A percentile compares a stretch with the other conserved stretches of the same genome.
phyloP scores from a whole-genome alignment of 2,329 filamentous ascomycete species.

The Claviceps sp. region DNA sequence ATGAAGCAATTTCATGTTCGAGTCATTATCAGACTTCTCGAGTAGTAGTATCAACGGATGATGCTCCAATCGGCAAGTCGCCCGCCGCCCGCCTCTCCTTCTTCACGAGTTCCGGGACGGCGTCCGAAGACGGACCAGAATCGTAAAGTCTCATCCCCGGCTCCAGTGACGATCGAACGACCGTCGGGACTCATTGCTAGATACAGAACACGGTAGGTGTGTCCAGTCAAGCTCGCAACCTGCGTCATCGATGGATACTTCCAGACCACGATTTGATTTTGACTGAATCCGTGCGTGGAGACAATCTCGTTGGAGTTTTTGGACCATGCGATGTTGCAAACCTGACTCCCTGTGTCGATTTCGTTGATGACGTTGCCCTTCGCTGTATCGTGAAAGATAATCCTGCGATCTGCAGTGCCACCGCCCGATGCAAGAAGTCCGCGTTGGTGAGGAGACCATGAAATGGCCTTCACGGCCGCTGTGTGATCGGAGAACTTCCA shows the following conservation, averaged over 20 bases:
- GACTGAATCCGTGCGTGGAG: slow-evolving; percentile 90
- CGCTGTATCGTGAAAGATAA: slow-evolving; percentile 95
- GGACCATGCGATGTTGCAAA: slow-evolving; percentile 97
- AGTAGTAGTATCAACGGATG: slow-evolving; percentile 42
- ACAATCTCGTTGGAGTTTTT: slow-evolving; percentile 98
- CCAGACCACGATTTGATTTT: slow-evolving; percentile 98
- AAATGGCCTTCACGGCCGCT: slow-evolving; percentile 92
- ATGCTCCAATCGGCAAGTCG: slow-evolving; percentile 69
- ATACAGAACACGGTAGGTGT: slow-evolving; percentile 93
- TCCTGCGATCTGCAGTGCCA: slow-evolving; percentile 87
- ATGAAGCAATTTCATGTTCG: not conserved
- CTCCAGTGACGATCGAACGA: slow-evolving; percentile 84
- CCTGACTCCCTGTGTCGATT: slow-evolving; percentile 91
- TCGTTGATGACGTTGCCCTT: slow-evolving; percentile 73
- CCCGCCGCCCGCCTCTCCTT: slow-evolving; percentile 45
- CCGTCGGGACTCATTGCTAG: slow-evolving; percentile 96
- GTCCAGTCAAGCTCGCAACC: slow-evolving; percentile 85
- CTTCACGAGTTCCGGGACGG: slow-evolving; percentile 58
- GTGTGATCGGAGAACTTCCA: slow-evolving; percentile 94
- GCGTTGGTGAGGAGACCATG: slow-evolving; percentile 94
- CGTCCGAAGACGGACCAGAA: slow-evolving; percentile 96
- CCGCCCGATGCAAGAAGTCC: slow-evolving; percentile 90
- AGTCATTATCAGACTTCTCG: not conserved
- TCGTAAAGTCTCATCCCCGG: slow-evolving; percentile 85
- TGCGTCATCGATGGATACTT: slow-evolving; percentile 98